Evolutionary conservation across 768 basidiomycete genomes (phyloP).

Genomic region (Tephrocybe sp.): DNA sequence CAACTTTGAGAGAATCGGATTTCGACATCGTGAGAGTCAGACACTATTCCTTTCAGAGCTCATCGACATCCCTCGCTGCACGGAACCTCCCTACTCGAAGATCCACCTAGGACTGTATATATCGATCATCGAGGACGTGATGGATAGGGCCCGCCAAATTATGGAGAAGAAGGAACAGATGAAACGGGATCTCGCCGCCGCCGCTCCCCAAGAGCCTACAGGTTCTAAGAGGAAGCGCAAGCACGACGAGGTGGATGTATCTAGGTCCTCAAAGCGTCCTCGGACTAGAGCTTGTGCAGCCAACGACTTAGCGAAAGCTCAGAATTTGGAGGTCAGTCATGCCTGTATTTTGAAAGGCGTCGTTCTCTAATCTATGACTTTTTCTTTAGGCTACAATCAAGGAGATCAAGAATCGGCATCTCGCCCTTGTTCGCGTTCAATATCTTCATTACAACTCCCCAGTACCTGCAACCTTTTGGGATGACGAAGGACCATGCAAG

Average conservation of each 20-base stretch:
- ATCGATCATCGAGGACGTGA: conserved; percentile 14
- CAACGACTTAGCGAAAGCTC: neutral
- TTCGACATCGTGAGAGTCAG: conserved; percentile 18
- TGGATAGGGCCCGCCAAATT: conserved; percentile 11
- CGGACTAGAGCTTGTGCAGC: conserved; percentile 2
- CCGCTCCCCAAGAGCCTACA: neutral
- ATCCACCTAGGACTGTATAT: conserved; percentile 18
- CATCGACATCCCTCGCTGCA: conserved; percentile 10
- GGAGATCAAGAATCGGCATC: neutral
- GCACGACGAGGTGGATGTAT: neutral
- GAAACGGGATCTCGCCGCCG: neutral
- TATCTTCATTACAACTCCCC: conserved; percentile 10
- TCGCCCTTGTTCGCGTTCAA: conserved; percentile 9
- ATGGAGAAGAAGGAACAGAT: neutral
- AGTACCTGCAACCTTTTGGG: conserved; percentile 7
- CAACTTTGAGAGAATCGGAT: conserved; percentile 18
- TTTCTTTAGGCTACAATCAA: neutral
- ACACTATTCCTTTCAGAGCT: conserved; percentile 20
- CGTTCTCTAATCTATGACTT: neutral
- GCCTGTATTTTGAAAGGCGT: too few species aligned
- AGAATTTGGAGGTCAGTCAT: too few species aligned
- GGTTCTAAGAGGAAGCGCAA: conserved; percentile 1
- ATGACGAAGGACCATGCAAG: neutral
- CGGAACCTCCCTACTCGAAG: conserved; percentile 16
- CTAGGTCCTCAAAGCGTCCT: neutral